phyloP scores from a whole-genome alignment of 805 yeast genomes.

The Candida germanica region DNA sequence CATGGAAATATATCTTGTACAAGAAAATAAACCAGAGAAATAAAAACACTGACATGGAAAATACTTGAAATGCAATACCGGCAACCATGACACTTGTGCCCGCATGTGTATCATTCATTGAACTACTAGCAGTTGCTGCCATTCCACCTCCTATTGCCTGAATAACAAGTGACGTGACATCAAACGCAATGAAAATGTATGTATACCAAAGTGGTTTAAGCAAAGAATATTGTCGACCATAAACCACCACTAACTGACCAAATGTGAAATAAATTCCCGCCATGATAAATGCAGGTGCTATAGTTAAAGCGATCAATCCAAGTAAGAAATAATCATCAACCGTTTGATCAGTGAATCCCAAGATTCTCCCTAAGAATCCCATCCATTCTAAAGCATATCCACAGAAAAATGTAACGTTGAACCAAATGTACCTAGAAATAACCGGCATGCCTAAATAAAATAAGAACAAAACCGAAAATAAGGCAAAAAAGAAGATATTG shows the following conservation, averaged over 20 bases:
- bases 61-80: constrained; percentile 35
- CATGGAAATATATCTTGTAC: constrained; percentile 24
- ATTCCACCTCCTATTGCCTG: constrained; percentile 42
- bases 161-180: constrained; percentile 29
- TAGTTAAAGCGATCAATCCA: constrained; percentile 31
- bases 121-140: constrained; percentile 21
- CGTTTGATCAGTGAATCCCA: constrained; percentile 23
- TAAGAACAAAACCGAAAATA: constrained; percentile 21
- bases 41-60: constrained; percentile 33
- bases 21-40: constrained; percentile 32
- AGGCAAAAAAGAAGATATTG: constrained; percentile 25
- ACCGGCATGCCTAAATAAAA: constrained; percentile 21
- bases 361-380: constrained; percentile 36
- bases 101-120: constrained; percentile 17
- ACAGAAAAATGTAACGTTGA: constrained; percentile 29
- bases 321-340: constrained; percentile 20
- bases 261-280: constrained; percentile 37
- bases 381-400: constrained; percentile 31
- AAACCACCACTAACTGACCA: constrained; percentile 33
- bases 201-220: constrained; percentile 41
- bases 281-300: constrained; percentile 41
- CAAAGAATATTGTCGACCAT: constrained; percentile 33
- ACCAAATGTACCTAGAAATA: constrained; percentile 35
- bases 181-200: constrained; percentile 34
- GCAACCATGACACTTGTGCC: constrained; percentile 37